Evolutionary conservation across 441 rosid species (phyloP), one percentile per base, ranked within the genome.

Genomic region (Pelargonium fulgidum): DNA sequence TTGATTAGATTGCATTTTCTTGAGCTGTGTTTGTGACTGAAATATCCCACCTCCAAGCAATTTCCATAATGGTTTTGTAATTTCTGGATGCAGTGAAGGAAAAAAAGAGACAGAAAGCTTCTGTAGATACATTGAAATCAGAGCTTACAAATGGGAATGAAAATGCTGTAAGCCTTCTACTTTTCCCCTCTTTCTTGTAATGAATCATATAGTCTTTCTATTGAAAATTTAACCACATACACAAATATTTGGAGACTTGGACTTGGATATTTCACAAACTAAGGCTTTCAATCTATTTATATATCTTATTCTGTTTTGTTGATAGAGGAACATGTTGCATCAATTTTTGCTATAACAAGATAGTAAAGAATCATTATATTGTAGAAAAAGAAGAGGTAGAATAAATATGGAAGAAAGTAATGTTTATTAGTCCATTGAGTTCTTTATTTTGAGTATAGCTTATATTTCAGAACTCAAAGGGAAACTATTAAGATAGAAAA

Each of bases 11-110:
- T 68, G 41, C 36, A 26, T 68, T 8, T 66, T 70, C 20, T 7
- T 20, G 4, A 61, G 12, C 41, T 45, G 17, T 26, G 13, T 33
- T 26, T n/a, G 41, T 6, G 7, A 36, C 14, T 22, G 39, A 22
- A 16, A 8, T 62, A 33, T 29, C 12, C 1, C 19, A 9, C 62
- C n/a, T 36, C 8, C 5, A 0, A 16, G 19, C 33, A 7, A 19
- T 6, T 24, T 70, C 5, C 3, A 13, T 72, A 19, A 4, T 65
- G 42, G 44, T 66, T 1, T 54, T 13, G 33, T 11, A 62, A 68
- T 67, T 67, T 82, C 67, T 72, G 36, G 66, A 12, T 73, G 72
- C 85, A 81, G 85, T 50, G 7, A 85, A 80, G 76, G 72, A 64
- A 72, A 81, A 65, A 80, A 79, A 75, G 69, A 68, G 73, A 67